Evolutionary conservation across 139 green algal species (phyloP).

Genomic region (Desmodesmus armatus): DNA sequence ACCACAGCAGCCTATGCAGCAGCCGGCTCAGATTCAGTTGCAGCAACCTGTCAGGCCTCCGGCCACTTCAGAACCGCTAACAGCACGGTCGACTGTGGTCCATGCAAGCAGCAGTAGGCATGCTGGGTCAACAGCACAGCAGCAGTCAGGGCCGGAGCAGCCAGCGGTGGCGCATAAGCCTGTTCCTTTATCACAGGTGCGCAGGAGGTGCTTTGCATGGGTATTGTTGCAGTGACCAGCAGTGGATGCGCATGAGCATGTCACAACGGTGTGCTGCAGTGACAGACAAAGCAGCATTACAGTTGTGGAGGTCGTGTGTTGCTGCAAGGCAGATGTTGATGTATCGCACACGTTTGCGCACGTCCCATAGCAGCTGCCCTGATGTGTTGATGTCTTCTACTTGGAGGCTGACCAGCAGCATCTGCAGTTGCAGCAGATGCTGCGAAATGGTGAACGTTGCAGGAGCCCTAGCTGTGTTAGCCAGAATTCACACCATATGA

Average conservation of each 20-base stretch:
- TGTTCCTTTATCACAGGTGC: too few species aligned
- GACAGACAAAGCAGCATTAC: too few species aligned
- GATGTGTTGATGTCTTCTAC: background rate
- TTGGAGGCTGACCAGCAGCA: background rate
- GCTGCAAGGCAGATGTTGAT: too few species aligned
- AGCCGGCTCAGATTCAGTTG: background rate
- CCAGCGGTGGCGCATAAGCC: background rate
- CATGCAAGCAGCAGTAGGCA: conserved; percentile 20
- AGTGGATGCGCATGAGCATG: too few species aligned
- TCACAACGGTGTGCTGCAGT: too few species aligned
- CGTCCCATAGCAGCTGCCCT: too few species aligned
- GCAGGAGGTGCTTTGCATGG: too few species aligned
- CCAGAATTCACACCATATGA: background rate
- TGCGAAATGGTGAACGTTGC: background rate
- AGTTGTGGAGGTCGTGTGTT: too few species aligned
- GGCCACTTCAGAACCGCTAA: conserved; percentile 6
- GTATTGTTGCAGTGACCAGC: too few species aligned
- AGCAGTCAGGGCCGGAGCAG: background rate
- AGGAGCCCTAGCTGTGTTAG: background rate
- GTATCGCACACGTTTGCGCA: too few species aligned
- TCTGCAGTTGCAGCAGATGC: background rate
- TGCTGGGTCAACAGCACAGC: background rate
- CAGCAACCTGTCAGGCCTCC: background rate
- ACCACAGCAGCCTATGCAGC: background rate
- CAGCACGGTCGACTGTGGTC: conserved; percentile 36